Percentiles rank a stretch among this genome's conserved stretches.
Evolutionary conservation across 805 yeast species (phyloP).

Genomic region (Cyberlindnera amylophila): DNA sequence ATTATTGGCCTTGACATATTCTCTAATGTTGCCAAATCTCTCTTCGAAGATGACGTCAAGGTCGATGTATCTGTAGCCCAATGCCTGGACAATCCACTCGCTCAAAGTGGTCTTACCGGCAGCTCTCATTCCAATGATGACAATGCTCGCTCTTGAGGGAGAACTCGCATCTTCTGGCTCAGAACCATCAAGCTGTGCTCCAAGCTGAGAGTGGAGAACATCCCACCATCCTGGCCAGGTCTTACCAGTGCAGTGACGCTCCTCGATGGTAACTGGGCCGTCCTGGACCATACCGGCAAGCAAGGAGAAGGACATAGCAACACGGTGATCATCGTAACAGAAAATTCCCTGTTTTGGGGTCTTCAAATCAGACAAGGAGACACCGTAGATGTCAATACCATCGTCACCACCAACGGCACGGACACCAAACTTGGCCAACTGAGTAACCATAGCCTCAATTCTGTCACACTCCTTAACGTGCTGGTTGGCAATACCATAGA

Average conservation of each 20-base stretch:
- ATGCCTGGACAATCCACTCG: constrained; percentile 65
- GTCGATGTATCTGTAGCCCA: constrained; percentile 70
- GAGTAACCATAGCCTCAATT: constrained; percentile 89
- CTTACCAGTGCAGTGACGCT: constrained; percentile 90
- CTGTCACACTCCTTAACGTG: constrained; percentile 97
- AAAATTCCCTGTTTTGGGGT: constrained; percentile 61
- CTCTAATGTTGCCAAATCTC: constrained; percentile 47
- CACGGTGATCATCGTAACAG: constrained; percentile 94
- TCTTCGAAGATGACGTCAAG: constrained; percentile 71
- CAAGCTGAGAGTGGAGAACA: constrained; percentile 64
- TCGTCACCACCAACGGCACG: constrained; percentile 80
- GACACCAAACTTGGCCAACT: constrained; percentile 89
- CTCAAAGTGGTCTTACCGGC: constrained; percentile 92
- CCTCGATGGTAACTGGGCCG: constrained; percentile 66
- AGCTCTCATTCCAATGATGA: constrained; percentile 96
- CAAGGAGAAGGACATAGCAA: constrained; percentile 94
- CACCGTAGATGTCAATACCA: constrained; percentile 85
- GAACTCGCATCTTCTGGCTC: constrained; percentile 40
- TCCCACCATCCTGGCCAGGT: constrained; percentile 99
- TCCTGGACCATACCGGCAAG: constrained; percentile 64
- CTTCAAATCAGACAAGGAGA: constrained; percentile 45
- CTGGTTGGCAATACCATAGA: constrained; percentile 96
- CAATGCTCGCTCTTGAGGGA: constrained; percentile 47
- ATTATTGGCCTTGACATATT: constrained; percentile 58
- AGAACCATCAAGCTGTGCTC: constrained; percentile 65